Conservation (phyloP, 2,329 filamentous ascomycete species). For the Periconia macrospinosa region DNA sequence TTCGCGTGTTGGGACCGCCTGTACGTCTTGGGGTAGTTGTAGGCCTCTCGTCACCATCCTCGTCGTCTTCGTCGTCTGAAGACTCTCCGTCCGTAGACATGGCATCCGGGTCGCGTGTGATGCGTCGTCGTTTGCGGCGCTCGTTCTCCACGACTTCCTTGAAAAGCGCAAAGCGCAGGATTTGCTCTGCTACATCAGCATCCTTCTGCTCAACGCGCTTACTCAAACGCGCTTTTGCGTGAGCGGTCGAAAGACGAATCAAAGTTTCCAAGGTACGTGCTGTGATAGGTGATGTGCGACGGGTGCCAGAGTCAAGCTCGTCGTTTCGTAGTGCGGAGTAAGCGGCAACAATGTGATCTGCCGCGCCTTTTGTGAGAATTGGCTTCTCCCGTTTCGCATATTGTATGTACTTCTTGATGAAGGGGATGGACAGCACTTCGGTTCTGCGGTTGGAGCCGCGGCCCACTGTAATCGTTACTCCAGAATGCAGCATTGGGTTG, state of each 20-base stretch:
- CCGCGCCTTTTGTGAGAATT: conserved; percentile 84
- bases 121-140: conserved; percentile 80
- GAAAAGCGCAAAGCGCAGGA: conserved; percentile 92
- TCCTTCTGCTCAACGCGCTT: conserved; percentile 88
- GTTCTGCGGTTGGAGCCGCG: conserved; percentile 74
- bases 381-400: conserved; percentile 95
- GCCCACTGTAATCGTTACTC: conserved; percentile 75
- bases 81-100: conserved; percentile 61
- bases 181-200: conserved; percentile 82
- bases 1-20: conserved; percentile 42
- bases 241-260: conserved; percentile 95
- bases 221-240: conserved; percentile 89
- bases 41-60: conserved; percentile 54
- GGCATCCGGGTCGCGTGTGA: conserved; percentile 61
- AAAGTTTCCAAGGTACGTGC: conserved; percentile 96
- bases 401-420: conserved; percentile 99
- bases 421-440: conserved; percentile 92
- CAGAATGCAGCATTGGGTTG: conserved; percentile 92
- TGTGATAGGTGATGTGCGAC: conserved; percentile 91
- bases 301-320: conserved; percentile 90
- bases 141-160: conserved; percentile 85
- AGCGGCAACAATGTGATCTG: conserved; percentile 85
- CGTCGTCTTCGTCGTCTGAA: conserved; percentile 59
- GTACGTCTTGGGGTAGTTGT: conserved; percentile 37
- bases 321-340: conserved; percentile 95